Conservation (phyloP, 257 asterid genomes). For the Cynanchum wilfordii region DNA sequence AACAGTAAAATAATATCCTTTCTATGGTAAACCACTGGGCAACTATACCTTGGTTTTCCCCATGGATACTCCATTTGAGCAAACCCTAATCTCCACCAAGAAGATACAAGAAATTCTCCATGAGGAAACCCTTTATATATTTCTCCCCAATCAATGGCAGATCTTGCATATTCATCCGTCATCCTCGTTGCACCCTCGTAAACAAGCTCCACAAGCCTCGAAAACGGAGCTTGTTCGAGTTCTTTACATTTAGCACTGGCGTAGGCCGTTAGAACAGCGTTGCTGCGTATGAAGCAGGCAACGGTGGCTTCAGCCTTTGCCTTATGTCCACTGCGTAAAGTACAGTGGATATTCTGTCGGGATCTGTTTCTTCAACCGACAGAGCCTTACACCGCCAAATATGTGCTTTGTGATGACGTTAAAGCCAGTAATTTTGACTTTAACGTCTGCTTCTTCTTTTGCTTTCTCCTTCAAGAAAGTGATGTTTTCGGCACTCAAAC, state of each 20-base stretch:
- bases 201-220: slow-evolving; percentile 44
- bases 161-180: slow-evolving; percentile 66
- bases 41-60: slow-evolving; percentile 78
- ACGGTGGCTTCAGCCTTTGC: slow-evolving; percentile 49
- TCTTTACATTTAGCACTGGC: slow-evolving; percentile 51
- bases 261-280: slow-evolving; percentile 67
- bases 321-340: slow-evolving; percentile 74
- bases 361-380: slow-evolving; percentile 20
- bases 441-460: slow-evolving; percentile 12
- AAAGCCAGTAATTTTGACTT: slow-evolving; percentile 50
- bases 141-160: slow-evolving; percentile 89
- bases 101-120: slow-evolving; percentile 76
- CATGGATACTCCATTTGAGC: slow-evolving; percentile 69
- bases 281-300: slow-evolving; percentile 59
- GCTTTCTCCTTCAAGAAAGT: slow-evolving; percentile 45
- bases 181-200: slow-evolving; percentile 54
- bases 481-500: slow-evolving; percentile 38
- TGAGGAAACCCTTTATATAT: slow-evolving; percentile 74
- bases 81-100: slow-evolving; percentile 94
- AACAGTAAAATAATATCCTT: slow-evolving; percentile 68
- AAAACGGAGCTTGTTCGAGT: slow-evolving; percentile 47
- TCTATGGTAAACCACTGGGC: slow-evolving; percentile 72
- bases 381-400: slow-evolving; percentile 87
- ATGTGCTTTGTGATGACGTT: slow-evolving; percentile 64
- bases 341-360: slow-evolving; percentile 41